Percentiles rank a stretch among this genome's conserved stretches.
Evolutionary conservation across 305 asterid genomes (phyloP).

Genomic region (Fraxinus dipetala): DNA sequence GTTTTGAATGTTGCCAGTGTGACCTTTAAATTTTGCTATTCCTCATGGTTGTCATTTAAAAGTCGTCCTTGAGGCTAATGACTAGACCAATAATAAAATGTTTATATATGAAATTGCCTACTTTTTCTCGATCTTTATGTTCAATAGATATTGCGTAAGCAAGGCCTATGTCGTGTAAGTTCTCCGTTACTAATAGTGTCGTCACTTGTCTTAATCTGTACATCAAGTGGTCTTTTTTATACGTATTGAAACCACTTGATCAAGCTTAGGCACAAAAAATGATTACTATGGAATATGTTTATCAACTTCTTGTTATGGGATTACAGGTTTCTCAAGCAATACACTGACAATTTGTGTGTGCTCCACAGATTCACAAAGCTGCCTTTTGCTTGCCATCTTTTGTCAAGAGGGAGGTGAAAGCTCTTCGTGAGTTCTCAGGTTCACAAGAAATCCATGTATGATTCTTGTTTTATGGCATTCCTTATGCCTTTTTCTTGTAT

Average conservation of each 20-base stretch:
- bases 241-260: neutral
- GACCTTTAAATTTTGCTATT: neutral
- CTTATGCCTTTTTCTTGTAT: neutral
- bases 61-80: neutral
- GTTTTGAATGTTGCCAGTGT: neutral
- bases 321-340: neutral
- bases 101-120: neutral
- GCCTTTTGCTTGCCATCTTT: constrained; percentile 88
- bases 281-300: neutral
- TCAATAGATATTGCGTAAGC: neutral
- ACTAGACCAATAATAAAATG: neutral
- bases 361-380: constrained; percentile 74
- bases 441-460: neutral
- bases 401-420: constrained; percentile 72
- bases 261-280: neutral
- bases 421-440: constrained; percentile 39
- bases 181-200: neutral
- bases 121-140: neutral
- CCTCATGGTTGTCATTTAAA: neutral
- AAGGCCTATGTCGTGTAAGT: neutral
- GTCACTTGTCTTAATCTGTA: neutral
- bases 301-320: neutral
- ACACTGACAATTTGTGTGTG: constrained; percentile 2
- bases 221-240: neutral
- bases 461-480: neutral